Base-by-base conservation (phyloP, 2,329 filamentous ascomycete species). In the Incumbomyces delicatus region DNA sequence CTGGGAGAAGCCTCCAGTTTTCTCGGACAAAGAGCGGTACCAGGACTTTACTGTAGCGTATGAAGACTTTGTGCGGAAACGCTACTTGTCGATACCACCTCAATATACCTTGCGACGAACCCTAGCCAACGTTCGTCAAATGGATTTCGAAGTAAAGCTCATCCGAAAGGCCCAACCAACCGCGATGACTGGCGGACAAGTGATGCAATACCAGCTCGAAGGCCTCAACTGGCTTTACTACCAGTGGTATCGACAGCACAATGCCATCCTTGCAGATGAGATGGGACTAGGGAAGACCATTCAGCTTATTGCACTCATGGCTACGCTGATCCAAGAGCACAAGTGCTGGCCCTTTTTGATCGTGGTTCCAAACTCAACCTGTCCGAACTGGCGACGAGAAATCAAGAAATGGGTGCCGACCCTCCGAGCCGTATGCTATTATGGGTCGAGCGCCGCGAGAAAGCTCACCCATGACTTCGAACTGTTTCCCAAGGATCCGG, bases 281-380 rank as follows among this genome's bases (percentile, higher is more conserved):
- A 98, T 98, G 92, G 92, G 92, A 34, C 77, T 98, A 1, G 92
- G 92, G 29, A 98, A 98, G 69, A 98, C 92, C 0, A 87, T 98
- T 29, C 92, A 98, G 62, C 81, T 95, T 44, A 85, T 96, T 50
- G 79, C 82, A 2, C 77, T 95, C 52, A 75, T 96, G 50, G 80
- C 85, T 1, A 81, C 83, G 1, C 67, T 96, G 32, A 74, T 83
- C 18, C 74, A 83, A 50, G 75, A 81, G 43, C 74, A 78, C 58
- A 72, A 77, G 60, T 92, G 87, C 64, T 96, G 85, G 77, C 92
- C 92, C 0, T 96, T 95, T 61, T 73, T 98, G 13, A 75, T 96
- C 2, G 87, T 95, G 1, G 90, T 94, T 1, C 92, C 92, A 0
- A 96, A 96, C 60, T 83, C 90, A 0, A 98, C 92, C 0, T 94